These are phyloP conservation scores for Vitis hybrid DNA, from an alignment of 177 flowering plant species.

Conservation along the genomic window DNA sequence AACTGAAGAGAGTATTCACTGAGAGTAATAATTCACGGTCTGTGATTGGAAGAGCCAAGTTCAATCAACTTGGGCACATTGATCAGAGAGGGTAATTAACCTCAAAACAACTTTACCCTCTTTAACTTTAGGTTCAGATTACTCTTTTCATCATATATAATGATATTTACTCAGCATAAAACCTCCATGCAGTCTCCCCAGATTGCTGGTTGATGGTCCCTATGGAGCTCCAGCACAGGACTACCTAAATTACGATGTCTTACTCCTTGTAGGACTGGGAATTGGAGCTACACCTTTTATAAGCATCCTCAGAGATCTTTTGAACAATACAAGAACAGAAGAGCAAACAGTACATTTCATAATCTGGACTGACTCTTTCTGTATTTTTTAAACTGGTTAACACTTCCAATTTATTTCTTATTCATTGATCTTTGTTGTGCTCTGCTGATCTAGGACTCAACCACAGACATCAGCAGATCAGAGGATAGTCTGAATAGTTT, in stretches of 20 bases:
- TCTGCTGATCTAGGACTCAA: constrained; percentile 55
- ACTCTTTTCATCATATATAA: background rate
- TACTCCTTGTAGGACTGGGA: constrained; percentile 94
- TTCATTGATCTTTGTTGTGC: background rate
- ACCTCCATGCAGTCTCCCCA: constrained; percentile 58
- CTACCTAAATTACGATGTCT: constrained; percentile 81
- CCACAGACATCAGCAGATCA: constrained; percentile 61
- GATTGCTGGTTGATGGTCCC: constrained; percentile 86
- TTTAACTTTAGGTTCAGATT: background rate
- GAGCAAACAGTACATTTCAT: constrained; percentile 46
- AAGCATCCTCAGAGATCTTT: constrained; percentile 86
- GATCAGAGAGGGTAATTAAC: constrained; percentile 55
- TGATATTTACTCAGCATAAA: background rate
- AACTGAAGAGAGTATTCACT: constrained; percentile 69
- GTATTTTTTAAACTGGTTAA: background rate
- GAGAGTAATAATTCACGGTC: constrained; percentile 43
- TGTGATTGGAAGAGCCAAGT: constrained; percentile 58
- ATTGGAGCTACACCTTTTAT: constrained; percentile 99
- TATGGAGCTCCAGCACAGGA: constrained; percentile 99
- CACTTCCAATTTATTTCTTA: too few species aligned
- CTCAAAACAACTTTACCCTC: background rate
- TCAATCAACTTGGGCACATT: constrained; percentile 35
- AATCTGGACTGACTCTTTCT: background rate
- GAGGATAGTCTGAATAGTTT: constrained; percentile 67
- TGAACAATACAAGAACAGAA: constrained; percentile 66